Evolutionary conservation across 768 basidiomycete species (phyloP).

Genomic region (Auriscalpium microsporum): DNA sequence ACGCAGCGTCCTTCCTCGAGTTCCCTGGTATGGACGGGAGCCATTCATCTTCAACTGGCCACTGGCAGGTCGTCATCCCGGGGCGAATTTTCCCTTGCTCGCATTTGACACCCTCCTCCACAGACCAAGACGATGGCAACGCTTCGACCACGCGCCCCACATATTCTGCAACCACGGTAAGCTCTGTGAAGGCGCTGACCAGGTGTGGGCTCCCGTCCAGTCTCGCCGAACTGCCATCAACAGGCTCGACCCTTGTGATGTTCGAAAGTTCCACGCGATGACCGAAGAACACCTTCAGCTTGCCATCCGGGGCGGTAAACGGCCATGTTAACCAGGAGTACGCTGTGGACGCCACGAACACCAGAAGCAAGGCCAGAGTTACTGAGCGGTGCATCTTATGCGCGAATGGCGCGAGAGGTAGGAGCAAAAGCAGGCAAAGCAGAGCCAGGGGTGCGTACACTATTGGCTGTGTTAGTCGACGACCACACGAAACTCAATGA

Average conservation of each 20-base stretch:
- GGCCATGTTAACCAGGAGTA: constrained; percentile 47
- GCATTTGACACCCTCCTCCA: constrained; percentile 27
- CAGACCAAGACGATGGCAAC: constrained; percentile 42
- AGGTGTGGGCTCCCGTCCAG: constrained; percentile 7
- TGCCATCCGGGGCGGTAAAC: constrained; percentile 44
- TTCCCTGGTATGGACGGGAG: constrained; percentile 31
- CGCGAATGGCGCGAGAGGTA: constrained; percentile 60
- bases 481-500: background rate
- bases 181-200: constrained; percentile 31
- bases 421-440: constrained; percentile 39
- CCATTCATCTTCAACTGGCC: constrained; percentile 31
- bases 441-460: constrained; percentile 43
- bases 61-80: constrained; percentile 42
- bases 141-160: constrained; percentile 35
- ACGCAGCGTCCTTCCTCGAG: constrained; percentile 15
- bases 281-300: constrained; percentile 65
- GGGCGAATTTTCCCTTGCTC: constrained; percentile 14
- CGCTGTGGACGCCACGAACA: constrained; percentile 31
- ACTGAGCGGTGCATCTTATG: constrained; percentile 39
- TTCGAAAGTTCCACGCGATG: constrained; percentile 43
- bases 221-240: too few relatives aligned
- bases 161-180: constrained; percentile 38
- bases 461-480: constrained; percentile 18
- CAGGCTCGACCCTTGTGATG: background rate
- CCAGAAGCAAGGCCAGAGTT: constrained; percentile 26